These are phyloP conservation scores for Arabidopsis lyrata DNA, from an alignment of 441 rosid genomes.

Conservation along the genomic window DNA sequence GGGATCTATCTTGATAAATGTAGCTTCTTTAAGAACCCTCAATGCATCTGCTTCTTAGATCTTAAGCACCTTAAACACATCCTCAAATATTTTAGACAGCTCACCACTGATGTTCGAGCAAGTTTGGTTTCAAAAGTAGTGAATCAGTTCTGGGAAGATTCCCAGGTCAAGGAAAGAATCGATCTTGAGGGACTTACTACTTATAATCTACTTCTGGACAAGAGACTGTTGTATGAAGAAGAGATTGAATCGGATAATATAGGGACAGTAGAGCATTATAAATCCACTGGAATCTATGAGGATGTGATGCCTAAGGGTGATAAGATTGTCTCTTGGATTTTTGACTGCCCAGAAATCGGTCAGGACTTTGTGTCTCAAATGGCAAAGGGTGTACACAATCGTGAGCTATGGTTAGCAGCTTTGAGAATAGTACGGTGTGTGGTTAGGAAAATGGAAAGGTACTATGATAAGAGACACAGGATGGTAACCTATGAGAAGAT, in stretches of 20 bases:
- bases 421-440: neutral
- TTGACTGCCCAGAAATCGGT: neutral
- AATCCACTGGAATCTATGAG: neutral
- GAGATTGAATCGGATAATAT: neutral
- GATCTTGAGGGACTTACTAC: neutral
- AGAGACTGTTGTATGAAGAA: neutral
- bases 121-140: neutral
- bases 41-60: slow-evolving; percentile 3
- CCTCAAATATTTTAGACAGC: neutral
- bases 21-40: neutral
- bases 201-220: neutral
- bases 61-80: neutral
- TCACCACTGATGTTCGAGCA: neutral
- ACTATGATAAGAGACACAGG: neutral
- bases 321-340: neutral
- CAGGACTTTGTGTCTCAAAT: neutral
- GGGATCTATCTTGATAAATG: neutral
- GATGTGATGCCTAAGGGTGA: neutral
- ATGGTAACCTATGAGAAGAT: neutral
- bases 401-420: neutral
- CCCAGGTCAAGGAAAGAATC: neutral
- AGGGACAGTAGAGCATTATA: neutral
- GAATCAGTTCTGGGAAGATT: neutral
- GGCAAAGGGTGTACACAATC: neutral
- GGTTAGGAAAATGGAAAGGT: neutral